Conservation (phyloP, 1,284 basidiomycete species). For the Sanghuangporus baumii region DNA sequence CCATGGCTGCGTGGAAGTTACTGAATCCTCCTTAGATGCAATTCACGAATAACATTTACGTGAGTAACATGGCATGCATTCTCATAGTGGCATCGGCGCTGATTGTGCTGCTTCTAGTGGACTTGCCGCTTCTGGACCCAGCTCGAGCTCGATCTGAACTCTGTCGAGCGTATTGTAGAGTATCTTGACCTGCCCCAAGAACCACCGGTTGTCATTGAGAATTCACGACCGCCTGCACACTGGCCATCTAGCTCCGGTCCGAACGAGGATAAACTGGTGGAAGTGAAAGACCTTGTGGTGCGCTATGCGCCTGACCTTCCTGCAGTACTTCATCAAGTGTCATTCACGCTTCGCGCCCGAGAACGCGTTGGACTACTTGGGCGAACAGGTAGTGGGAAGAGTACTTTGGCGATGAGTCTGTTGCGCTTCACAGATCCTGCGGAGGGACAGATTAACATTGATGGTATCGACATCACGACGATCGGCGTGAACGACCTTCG, state of each 20-base stretch:
- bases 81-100: not conserved
- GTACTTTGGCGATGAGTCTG: conserved; percentile 80
- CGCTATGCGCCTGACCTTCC: conserved; percentile 85
- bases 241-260: conserved; percentile 71
- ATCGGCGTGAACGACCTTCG: conserved; percentile 86
- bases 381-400: conserved; percentile 53
- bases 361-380: conserved; percentile 73
- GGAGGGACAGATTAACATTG: conserved; percentile 74
- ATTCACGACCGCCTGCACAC: conserved; percentile 69
- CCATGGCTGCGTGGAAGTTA: not conserved
- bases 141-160: conserved; percentile 65
- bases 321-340: conserved; percentile 72
- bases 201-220: conserved; percentile 66
- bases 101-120: conserved; percentile 32
- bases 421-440: conserved; percentile 86
- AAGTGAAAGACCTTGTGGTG: conserved; percentile 53
- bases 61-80: not conserved
- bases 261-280: conserved; percentile 23
- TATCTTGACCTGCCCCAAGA: conserved; percentile 85
- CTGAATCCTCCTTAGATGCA: conserved; percentile 31
- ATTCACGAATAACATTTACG: conserved; percentile 53
- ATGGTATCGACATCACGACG: conserved; percentile 84
- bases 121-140: conserved; percentile 59
- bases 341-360: conserved; percentile 55
- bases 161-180: conserved; percentile 84